Conservation (phyloP, 192 early-diverging fungal genomes). For the Chytriomyces sp. region DNA sequence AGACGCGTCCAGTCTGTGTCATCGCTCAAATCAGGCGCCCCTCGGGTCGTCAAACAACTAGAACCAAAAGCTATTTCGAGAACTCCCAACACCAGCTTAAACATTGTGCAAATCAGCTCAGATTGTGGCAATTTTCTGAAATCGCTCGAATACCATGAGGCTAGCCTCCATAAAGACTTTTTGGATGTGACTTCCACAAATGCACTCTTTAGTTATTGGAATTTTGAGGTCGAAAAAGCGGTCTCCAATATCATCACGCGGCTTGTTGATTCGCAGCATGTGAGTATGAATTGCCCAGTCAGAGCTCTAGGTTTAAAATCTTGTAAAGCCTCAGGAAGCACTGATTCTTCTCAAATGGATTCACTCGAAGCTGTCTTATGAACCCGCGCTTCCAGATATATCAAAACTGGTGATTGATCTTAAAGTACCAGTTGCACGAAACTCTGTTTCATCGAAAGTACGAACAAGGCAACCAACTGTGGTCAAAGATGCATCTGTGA, state of each 20-base stretch:
- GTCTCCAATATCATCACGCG: constrained; percentile 15
- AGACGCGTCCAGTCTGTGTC: too few relatives aligned
- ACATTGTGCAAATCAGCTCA: background rate
- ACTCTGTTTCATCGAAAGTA: background rate
- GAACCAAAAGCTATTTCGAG: background rate
- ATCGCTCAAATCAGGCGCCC: too few relatives aligned
- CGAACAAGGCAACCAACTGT: background rate
- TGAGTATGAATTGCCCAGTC: background rate
- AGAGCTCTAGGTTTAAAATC: background rate
- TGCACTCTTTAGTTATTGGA: background rate
- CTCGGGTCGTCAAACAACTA: background rate
- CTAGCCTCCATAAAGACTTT: background rate
- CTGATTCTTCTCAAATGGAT: background rate
- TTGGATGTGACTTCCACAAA: background rate
- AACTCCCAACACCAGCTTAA: background rate
- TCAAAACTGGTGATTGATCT: background rate
- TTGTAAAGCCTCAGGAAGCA: background rate
- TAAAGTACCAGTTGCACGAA: background rate
- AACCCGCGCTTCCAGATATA: background rate
- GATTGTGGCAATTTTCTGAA: background rate
- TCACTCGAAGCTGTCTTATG: constrained; percentile 1
- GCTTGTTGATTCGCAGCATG: constrained; percentile 7
- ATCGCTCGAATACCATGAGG: background rate
- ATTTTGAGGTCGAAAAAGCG: constrained; percentile 17
- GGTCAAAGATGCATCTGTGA: background rate